phyloP scores from a whole-genome alignment of 805 yeast genomes.

The Wickerhamiella spandovensis region DNA sequence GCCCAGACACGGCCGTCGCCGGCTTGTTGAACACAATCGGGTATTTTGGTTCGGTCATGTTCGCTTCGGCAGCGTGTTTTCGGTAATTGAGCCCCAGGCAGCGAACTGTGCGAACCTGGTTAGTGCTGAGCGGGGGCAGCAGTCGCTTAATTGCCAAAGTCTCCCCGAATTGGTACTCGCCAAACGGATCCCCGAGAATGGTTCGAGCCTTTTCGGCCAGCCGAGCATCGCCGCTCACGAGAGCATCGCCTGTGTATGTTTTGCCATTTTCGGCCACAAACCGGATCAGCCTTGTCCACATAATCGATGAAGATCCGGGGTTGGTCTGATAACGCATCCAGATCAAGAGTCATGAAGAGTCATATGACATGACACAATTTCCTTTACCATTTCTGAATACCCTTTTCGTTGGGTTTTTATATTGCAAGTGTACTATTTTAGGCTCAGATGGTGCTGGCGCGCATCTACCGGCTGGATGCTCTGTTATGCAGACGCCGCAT shows the following conservation, averaged over 20 bases:
- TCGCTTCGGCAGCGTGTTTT: constrained; percentile 31
- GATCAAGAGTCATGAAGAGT: too few species aligned
- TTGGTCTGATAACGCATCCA: too few species aligned
- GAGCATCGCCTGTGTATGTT: constrained; percentile 37
- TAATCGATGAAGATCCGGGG: neutral
- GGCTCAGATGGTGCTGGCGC: too few species aligned
- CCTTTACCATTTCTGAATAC: too few species aligned
- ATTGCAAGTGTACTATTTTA: too few species aligned
- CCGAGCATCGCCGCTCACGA: constrained; percentile 29
- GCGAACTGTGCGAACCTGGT: constrained; percentile 30
- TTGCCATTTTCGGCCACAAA: constrained; percentile 34
- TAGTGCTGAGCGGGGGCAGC: constrained; percentile 30
- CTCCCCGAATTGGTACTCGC: constrained; percentile 28
- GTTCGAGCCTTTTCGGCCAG: constrained; percentile 31
- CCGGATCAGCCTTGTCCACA: constrained; percentile 28
- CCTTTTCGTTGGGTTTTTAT: too few species aligned
- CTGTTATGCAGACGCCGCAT: neutral
- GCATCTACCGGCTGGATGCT: too few species aligned
- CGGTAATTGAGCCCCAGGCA: constrained; percentile 41
- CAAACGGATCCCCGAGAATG: constrained; percentile 36
- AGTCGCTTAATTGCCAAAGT: constrained; percentile 24
- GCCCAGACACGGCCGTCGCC: constrained; percentile 32
- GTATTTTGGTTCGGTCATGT: constrained; percentile 31
- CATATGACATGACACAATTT: too few species aligned
- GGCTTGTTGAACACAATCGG: constrained; percentile 44